A percentile compares a stretch with the other conserved stretches of the same genome.
Evolutionary conservation across 2,329 filamentous ascomycete species (phyloP).

Genomic region (Drechslerella stenobrocha): DNA sequence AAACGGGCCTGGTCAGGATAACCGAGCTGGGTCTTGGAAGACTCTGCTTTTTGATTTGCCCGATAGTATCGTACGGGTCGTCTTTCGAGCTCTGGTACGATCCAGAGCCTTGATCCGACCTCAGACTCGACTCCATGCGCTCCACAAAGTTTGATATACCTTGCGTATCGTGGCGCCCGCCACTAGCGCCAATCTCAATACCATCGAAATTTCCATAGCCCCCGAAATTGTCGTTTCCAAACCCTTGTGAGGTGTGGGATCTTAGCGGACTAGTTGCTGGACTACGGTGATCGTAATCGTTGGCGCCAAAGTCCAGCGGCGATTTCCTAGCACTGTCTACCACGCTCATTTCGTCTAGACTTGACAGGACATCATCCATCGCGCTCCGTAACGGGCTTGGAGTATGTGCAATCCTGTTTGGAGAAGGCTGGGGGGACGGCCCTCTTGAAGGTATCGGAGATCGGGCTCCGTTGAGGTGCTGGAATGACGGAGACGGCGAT

Average conservation of each 20-base stretch:
- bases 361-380: conserved; percentile 98
- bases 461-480: conserved; percentile 38
- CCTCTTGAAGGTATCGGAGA: conserved; percentile 50
- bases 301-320: conserved; percentile 27
- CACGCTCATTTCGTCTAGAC: conserved; percentile 75
- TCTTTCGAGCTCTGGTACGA: conserved; percentile 37
- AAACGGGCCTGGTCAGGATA: conserved; percentile 27
- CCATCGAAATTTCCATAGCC: conserved; percentile 64
- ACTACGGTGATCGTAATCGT: conserved; percentile 39
- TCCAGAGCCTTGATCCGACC: conserved; percentile 14
- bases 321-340: conserved; percentile 48
- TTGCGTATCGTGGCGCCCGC: conserved; percentile 23
- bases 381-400: conserved; percentile 90
- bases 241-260: conserved; percentile 74
- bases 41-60: conserved; percentile 32
- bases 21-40: conserved; percentile 29
- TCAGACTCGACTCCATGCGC: conserved; percentile 39
- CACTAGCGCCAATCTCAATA: conserved; percentile 55
- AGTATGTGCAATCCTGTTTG: conserved; percentile 59
- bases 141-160: conserved; percentile 42
- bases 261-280: conserved; percentile 55
- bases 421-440: conserved; percentile 46
- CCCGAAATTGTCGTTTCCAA: conserved; percentile 60
- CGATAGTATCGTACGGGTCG: conserved; percentile 8
- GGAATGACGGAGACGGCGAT: conserved; percentile 39